Evolutionary conservation across 768 basidiomycete genomes (phyloP).

Genomic region (Strobilomyces echinocephalus): DNA sequence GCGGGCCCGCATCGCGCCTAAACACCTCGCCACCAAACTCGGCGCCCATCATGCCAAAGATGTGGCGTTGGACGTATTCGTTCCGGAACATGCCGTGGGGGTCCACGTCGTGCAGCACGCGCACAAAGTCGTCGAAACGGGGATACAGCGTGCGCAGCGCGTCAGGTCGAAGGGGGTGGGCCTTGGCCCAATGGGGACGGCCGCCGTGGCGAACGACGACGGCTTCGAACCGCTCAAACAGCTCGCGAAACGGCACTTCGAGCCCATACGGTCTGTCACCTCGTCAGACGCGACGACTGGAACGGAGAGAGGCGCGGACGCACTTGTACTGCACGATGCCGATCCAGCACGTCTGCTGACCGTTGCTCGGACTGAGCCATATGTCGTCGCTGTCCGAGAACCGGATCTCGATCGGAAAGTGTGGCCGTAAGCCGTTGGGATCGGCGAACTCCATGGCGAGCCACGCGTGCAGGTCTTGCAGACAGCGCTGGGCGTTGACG

Average conservation of each 20-base stretch:
- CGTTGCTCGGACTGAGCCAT: constrained; percentile 87
- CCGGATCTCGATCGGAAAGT: constrained; percentile 91
- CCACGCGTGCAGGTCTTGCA: constrained; percentile 70
- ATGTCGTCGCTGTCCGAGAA: constrained; percentile 87
- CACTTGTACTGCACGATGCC: constrained; percentile 98
- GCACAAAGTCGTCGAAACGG: constrained; percentile 70
- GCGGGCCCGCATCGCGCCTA: constrained; percentile 30
- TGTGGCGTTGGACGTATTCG: constrained; percentile 83
- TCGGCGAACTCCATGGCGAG: constrained; percentile 60
- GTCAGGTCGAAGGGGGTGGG: constrained; percentile 67
- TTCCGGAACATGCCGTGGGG: constrained; percentile 76
- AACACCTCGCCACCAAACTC: constrained; percentile 43
- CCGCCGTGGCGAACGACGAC: constrained; percentile 69
- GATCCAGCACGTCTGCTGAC: constrained; percentile 82
- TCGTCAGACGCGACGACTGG: constrained; percentile 6
- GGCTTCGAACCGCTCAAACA: constrained; percentile 72
- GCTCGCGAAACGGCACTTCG: constrained; percentile 71
- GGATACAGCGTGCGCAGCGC: constrained; percentile 70
- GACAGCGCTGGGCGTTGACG: constrained; percentile 56
- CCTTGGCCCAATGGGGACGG: constrained; percentile 95
- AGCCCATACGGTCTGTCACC: constrained; percentile 72
- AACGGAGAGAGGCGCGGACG: constrained; percentile 24
- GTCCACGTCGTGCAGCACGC: constrained; percentile 66
- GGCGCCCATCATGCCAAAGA: constrained; percentile 55
- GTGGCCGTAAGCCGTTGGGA: constrained; percentile 73